phyloP scores from a whole-genome alignment of 2,329 filamentous ascomycete species.

The Aspergillus novoparasiticus region DNA sequence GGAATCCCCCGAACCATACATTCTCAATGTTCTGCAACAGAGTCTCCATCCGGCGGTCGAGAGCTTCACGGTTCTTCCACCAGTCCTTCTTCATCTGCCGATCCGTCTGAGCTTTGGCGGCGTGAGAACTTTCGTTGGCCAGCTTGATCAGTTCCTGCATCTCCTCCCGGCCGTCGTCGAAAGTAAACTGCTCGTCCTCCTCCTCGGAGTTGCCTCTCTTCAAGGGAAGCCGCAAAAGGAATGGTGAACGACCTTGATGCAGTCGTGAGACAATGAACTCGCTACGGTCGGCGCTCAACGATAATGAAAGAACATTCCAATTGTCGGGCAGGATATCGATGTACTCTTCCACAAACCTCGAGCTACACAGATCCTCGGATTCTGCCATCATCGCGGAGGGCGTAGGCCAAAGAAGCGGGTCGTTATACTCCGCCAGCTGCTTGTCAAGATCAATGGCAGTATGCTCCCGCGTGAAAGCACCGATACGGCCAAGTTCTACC shows the following conservation, averaged over 20 bases:
- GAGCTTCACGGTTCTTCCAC: constrained; percentile 82
- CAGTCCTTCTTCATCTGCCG: constrained; percentile 79
- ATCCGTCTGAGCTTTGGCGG: constrained; percentile 68
- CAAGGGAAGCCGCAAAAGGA: constrained; percentile 83
- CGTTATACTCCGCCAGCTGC: constrained; percentile 45
- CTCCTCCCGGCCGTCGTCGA: constrained; percentile 76
- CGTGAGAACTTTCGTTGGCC: constrained; percentile 83
- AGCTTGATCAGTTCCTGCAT: constrained; percentile 78
- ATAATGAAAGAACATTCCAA: constrained; percentile 87
- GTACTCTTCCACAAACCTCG: constrained; percentile 74
- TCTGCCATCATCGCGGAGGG: constrained; percentile 20
- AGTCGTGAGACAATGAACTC: constrained; percentile 91
- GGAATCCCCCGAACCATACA: constrained; percentile 94
- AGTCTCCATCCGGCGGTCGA: constrained; percentile 76
- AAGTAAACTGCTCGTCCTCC: constrained; percentile 74
- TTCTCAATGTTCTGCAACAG: constrained; percentile 85
- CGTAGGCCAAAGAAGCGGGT: constrained; percentile 54
- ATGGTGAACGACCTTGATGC: constrained; percentile 72
- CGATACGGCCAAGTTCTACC: constrained; percentile 44
- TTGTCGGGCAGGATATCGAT: constrained; percentile 78
- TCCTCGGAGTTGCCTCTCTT: constrained; percentile 80
- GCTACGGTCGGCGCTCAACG: constrained; percentile 76
- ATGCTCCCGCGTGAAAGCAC: constrained; percentile 44
- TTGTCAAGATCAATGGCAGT: constrained; percentile 49
- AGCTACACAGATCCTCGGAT: constrained; percentile 48